These are phyloP conservation scores for Lasiodiplodia citricola DNA, from an alignment of 2,329 filamentous ascomycete species.

Conservation along the genomic window DNA sequence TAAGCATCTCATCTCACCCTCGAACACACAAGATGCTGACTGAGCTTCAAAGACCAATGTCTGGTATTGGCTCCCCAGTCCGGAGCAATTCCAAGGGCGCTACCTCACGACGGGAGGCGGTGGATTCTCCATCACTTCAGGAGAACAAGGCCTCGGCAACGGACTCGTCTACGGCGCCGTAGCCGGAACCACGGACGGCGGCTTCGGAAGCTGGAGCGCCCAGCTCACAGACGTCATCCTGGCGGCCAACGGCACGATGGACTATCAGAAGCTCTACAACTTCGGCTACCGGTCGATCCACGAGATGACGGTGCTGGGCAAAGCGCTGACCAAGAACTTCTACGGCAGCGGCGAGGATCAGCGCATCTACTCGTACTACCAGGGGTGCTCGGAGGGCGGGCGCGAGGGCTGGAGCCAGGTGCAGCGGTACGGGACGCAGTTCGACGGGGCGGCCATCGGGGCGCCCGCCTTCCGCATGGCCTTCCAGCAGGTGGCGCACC, in stretches of 20 bases:
- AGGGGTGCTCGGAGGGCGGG: conserved; percentile 61
- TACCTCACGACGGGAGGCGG: conserved; percentile 55
- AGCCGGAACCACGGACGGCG: conserved; percentile 56
- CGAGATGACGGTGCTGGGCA: conserved; percentile 59
- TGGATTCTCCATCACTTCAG: conserved; percentile 53
- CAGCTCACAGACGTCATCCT: conserved; percentile 42
- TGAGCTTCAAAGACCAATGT: conserved; percentile 31
- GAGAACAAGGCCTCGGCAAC: conserved; percentile 41
- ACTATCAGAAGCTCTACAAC: conserved; percentile 57
- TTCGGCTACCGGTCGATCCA: conserved; percentile 59
- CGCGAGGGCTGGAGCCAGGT: conserved; percentile 57
- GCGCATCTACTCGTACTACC: conserved; percentile 55
- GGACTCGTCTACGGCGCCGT: conserved; percentile 55
- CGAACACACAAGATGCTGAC: not conserved
- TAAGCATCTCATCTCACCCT: not conserved
- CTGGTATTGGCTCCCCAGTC: conserved; percentile 51
- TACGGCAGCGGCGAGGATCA: conserved; percentile 36
- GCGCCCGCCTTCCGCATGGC: conserved; percentile 55
- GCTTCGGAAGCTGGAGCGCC: conserved; percentile 55
- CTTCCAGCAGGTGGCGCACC: conserved; percentile 54
- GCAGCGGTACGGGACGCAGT: conserved; percentile 57
- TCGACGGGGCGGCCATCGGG: conserved; percentile 54
- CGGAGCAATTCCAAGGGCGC: conserved; percentile 51
- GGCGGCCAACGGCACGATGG: conserved; percentile 55
- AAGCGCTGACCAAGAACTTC: conserved; percentile 50